Conservation (phyloP, 1,139 yeast species). For the Taiozyma sp. region DNA sequence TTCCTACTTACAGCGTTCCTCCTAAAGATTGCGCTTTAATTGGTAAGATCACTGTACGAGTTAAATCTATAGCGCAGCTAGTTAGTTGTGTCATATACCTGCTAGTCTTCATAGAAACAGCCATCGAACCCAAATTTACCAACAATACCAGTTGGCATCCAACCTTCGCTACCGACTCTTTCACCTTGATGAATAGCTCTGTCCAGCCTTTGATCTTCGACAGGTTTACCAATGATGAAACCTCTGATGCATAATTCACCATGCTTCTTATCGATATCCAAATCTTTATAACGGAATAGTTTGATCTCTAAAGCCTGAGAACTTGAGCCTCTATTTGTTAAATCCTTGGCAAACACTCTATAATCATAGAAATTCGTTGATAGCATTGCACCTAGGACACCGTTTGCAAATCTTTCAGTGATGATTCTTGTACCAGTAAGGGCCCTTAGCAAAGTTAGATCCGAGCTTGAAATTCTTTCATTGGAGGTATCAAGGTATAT, state of each 20-base stretch:
- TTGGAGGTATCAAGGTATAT: slow-evolving; percentile 30
- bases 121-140: slow-evolving; percentile 75
- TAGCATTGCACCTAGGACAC: slow-evolving; percentile 54
- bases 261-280: slow-evolving; percentile 31
- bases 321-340: slow-evolving; percentile 30
- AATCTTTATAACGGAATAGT: slow-evolving; percentile 36
- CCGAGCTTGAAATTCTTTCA: slow-evolving; percentile 24
- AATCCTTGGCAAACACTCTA: slow-evolving; percentile 36
- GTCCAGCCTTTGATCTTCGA: slow-evolving; percentile 25
- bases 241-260: slow-evolving; percentile 62
- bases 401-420: slow-evolving; percentile 43
- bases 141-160: slow-evolving; percentile 50
- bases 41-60: too few species aligned
- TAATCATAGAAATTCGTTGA: slow-evolving; percentile 61
- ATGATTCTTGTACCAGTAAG: slow-evolving; percentile 46
- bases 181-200: slow-evolving; percentile 28
- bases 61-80: too few species aligned
- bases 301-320: slow-evolving; percentile 33
- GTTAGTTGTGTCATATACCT: too few species aligned
- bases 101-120: slow-evolving; percentile 45
- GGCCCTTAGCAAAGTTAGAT: slow-evolving; percentile 42
- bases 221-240: slow-evolving; percentile 56
- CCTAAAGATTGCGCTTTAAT: too few species aligned
- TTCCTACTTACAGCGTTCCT: too few species aligned
- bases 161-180: slow-evolving; percentile 50